Conservation (phyloP, 2,329 filamentous ascomycete genomes). For the Aspergillus fumigatus region DNA sequence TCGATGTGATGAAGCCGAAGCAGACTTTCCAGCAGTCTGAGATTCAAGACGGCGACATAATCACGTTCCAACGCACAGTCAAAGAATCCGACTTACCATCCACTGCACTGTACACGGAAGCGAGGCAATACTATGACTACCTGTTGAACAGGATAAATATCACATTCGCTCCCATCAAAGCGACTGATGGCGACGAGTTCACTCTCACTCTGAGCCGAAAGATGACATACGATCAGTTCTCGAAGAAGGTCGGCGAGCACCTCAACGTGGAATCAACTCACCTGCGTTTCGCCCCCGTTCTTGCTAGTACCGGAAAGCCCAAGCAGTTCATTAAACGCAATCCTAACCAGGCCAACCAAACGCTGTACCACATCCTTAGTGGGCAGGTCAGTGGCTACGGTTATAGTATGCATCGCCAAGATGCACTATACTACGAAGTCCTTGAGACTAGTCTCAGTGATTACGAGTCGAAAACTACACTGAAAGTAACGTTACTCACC, state of each 20-base stretch:
- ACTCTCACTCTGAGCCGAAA: conserved; percentile 77
- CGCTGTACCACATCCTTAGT: conserved; percentile 72
- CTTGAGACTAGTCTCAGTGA: conserved; percentile 92
- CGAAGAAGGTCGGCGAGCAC: conserved; percentile 74
- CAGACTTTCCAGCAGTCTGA: conserved; percentile 85
- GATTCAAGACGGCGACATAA: conserved; percentile 93
- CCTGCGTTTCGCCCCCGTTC: conserved; percentile 85
- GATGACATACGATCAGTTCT: conserved; percentile 82
- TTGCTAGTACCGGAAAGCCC: conserved; percentile 68
- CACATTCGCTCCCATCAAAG: conserved; percentile 65
- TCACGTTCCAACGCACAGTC: conserved; percentile 78
- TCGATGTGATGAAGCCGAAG: conserved; percentile 89
- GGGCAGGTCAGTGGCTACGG: conserved; percentile 68
- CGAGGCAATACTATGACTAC: conserved; percentile 88
- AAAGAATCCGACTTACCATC: conserved; percentile 37
- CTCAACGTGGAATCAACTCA: conserved; percentile 77
- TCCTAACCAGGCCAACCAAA: conserved; percentile 63
- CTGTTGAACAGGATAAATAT: conserved; percentile 78
- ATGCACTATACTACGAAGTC: conserved; percentile 86
- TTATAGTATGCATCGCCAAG: conserved; percentile 63
- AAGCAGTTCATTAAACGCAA: conserved; percentile 73
- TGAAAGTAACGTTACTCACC: conserved; percentile 78
- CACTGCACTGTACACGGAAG: conserved; percentile 58
- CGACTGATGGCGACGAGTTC: conserved; percentile 60
- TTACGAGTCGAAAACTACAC: conserved; percentile 82